Evolutionary conservation across 2,329 filamentous ascomycete species (phyloP).

Genomic region (Macrophomina tecta): DNA sequence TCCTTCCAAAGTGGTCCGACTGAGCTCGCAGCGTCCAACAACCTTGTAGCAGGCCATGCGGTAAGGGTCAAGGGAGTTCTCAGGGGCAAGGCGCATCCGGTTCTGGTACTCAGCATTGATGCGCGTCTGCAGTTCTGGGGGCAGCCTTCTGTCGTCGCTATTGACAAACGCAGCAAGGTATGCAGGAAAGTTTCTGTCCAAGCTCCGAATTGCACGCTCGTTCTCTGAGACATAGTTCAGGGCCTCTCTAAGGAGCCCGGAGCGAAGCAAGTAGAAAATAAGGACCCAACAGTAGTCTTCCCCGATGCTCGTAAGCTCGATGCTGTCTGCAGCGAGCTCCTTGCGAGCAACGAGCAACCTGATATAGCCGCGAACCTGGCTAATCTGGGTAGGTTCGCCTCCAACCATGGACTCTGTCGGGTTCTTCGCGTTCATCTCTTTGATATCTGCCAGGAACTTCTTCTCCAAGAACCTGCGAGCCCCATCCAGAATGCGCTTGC

Average conservation of each 20-base stretch:
- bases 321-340: slow-evolving; percentile 81
- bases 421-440: slow-evolving; percentile 78
- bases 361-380: slow-evolving; percentile 92
- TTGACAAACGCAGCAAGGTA: slow-evolving; percentile 87
- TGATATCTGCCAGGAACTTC: slow-evolving; percentile 78
- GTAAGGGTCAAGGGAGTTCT: slow-evolving; percentile 90
- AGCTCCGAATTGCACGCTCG: slow-evolving; percentile 80
- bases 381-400: slow-evolving; percentile 83
- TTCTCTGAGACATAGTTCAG: slow-evolving; percentile 84
- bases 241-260: slow-evolving; percentile 83
- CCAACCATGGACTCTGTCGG: slow-evolving; percentile 88
- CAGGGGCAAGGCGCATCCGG: slow-evolving; percentile 80
- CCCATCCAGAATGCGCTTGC: slow-evolving; percentile 79
- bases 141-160: slow-evolving; percentile 76
- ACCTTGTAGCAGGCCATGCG: slow-evolving; percentile 98
- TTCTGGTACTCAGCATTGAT: slow-evolving; percentile 91
- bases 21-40: slow-evolving; percentile 76
- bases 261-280: slow-evolving; percentile 88
- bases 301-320: slow-evolving; percentile 70
- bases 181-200: slow-evolving; percentile 86
- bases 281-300: slow-evolving; percentile 92
- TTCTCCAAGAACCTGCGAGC: slow-evolving; percentile 81
- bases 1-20: slow-evolving; percentile 61
- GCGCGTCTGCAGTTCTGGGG: slow-evolving; percentile 79
- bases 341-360: slow-evolving; percentile 79